Base-by-base conservation (phyloP, 1,284 basidiomycete genomes). In the Anthracocystis setariae region DNA sequence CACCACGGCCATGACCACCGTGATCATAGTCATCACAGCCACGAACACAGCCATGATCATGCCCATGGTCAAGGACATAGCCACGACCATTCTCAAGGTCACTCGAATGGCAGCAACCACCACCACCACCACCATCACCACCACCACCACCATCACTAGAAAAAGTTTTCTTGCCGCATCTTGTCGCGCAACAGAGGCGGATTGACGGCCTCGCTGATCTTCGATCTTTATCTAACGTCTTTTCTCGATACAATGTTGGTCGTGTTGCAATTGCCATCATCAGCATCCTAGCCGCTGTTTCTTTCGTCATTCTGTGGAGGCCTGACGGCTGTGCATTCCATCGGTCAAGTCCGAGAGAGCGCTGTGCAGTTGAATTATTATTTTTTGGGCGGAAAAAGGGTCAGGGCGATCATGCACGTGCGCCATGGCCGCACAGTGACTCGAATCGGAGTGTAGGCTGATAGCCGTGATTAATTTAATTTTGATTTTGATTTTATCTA, bases 11-110 rank as follows among this genome's bases (percentile, higher is more conserved):
- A 21, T 23, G 21, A 20, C 21, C 40, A 42, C 15, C 10, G 21
- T 23, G 20, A 42, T 9, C 58, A 46, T 42, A 24, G 27, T 8
- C 65, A 73, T 42, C 43, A 45, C 21, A n/a, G 12, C 8, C 67
- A 71, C 49, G 46, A 53, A 13, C 68, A 72, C 45, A 23, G 15
- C 9, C 71, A 69, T 35, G 67, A 68, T 33, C 32, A 33, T 33
- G 8, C 32, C 15, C 32, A 33, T 33, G 32, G 32, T 33, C 32
- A n/a, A n/a, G n/a, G n/a, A 29, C 29, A 37, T 37, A n/a, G 13
- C 32, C 54, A 49, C 25, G 53, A 69, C 15, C 39, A 32, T n/a
- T 52, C 62, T 23, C 52, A 66, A 37, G 23, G 21, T 15, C 59
- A 70, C n/a, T 20, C 29, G 24, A 50, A 55, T 20, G 18, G 38